A percentile compares a stretch with the other conserved stretches of the same genome.
Evolutionary conservation across 2,329 filamentous ascomycete species (phyloP).

Genomic region (Neofusicoccum cordaticola): DNA sequence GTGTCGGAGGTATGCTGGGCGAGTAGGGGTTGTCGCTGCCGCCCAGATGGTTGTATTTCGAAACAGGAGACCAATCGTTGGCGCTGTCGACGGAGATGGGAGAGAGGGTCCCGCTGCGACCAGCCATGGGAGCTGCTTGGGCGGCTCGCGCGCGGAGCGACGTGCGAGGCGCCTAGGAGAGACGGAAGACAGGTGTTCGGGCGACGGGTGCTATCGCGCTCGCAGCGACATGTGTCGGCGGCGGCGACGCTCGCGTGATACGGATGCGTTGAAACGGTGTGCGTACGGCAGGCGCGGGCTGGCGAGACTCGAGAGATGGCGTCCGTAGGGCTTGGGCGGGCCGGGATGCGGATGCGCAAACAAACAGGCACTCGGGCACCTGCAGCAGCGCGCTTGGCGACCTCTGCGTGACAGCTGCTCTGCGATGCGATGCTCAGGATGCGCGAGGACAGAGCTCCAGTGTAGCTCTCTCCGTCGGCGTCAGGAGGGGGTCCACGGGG

Average conservation of each 20-base stretch:
- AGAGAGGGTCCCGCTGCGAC: conserved; percentile 38
- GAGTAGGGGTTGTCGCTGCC: conserved; percentile 38
- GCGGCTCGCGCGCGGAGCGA: neutral
- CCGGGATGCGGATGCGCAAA: neutral
- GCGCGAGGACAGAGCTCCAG: neutral
- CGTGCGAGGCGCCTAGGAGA: neutral
- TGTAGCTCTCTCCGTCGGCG: neutral
- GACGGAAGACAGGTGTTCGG: neutral
- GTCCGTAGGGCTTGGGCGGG: neutral
- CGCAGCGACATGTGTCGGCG: conserved; percentile 8
- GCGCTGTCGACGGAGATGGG: conserved; percentile 38
- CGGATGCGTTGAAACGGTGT: neutral
- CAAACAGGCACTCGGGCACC: conserved; percentile 1
- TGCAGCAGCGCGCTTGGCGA: conserved; percentile 3
- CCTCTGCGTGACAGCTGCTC: neutral
- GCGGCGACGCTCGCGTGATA: neutral
- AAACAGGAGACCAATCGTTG: conserved; percentile 42
- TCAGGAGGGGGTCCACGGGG: neutral
- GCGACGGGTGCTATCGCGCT: neutral
- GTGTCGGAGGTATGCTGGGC: conserved; percentile 32
- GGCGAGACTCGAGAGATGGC: conserved; percentile 8
- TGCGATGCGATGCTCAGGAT: neutral
- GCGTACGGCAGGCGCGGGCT: neutral
- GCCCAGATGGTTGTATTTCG: conserved; percentile 35
- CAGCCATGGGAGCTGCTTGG: conserved; percentile 28